phyloP scores from a whole-genome alignment of 768 basidiomycete genomes.

The Filobasidium wieringae region DNA sequence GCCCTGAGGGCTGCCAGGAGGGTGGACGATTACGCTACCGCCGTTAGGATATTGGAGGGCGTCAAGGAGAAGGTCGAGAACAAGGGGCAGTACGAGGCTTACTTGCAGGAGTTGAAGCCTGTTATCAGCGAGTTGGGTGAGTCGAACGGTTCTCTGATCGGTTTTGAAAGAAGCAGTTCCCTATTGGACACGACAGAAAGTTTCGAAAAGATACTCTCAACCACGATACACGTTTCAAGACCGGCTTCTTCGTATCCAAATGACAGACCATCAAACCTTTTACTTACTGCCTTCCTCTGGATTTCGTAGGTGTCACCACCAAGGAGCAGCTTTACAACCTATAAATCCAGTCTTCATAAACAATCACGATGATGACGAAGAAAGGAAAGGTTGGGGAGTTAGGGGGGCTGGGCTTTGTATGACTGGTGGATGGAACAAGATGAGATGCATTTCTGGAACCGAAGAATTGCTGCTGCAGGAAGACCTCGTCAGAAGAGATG shows the following conservation, averaged over 20 bases:
- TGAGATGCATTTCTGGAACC: no score
- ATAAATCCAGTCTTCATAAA: conserved; percentile 34
- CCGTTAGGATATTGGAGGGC: conserved; percentile 91
- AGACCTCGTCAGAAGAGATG: no score
- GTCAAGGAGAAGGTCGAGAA: conserved; percentile 97
- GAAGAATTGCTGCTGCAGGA: no score
- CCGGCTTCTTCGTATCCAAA: background rate
- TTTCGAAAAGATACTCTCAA: background rate
- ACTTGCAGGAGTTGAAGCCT: conserved; percentile 78
- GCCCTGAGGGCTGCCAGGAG: conserved; percentile 45
- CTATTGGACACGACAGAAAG: background rate
- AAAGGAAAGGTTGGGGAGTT: background rate
- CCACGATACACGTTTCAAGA: background rate
- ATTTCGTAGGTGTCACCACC: conserved; percentile 46
- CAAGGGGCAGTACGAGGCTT: conserved; percentile 83
- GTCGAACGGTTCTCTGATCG: conserved; percentile 14
- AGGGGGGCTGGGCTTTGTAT: background rate
- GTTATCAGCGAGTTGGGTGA: conserved; percentile 84
- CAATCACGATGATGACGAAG: background rate
- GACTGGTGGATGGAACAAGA: no score
- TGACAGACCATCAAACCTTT: no score
- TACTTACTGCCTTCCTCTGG: background rate
- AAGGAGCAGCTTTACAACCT: conserved; percentile 55
- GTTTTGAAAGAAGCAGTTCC: background rate
- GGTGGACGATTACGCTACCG: conserved; percentile 94